A percentile compares a stretch with the other conserved stretches of the same genome.
Evolutionary conservation across 768 basidiomycete genomes (phyloP).

Genomic region (Tricholoma sp.): DNA sequence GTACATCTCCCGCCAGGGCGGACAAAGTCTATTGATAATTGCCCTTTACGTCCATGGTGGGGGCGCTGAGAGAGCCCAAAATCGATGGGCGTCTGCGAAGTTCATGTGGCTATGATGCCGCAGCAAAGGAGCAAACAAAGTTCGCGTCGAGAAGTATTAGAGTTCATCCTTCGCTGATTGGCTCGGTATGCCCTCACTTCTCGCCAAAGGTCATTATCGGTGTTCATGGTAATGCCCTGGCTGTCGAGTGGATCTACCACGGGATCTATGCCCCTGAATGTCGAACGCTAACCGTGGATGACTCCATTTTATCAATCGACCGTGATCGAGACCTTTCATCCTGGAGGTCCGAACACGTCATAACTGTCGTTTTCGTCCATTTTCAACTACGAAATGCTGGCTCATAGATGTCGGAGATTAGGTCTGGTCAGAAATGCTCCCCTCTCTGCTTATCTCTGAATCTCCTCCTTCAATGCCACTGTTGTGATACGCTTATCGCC

Average conservation of each 20-base stretch:
- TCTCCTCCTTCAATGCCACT: constrained; percentile 42
- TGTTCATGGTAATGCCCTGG: constrained; percentile 68
- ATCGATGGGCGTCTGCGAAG: constrained; percentile 46
- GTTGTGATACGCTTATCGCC: constrained; percentile 50
- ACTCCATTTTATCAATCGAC: constrained; percentile 56
- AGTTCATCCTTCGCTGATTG: constrained; percentile 6
- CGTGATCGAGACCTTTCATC: constrained; percentile 66
- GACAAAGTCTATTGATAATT: constrained; percentile 36
- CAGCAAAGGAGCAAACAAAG: constrained; percentile 54
- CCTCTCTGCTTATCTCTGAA: background rate
- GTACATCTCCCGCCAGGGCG: constrained; percentile 57
- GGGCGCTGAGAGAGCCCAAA: constrained; percentile 41
- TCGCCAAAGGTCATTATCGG: constrained; percentile 47
- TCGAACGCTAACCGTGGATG: constrained; percentile 59
- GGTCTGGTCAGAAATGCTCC: constrained; percentile 18
- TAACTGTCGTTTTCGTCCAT: constrained; percentile 11
- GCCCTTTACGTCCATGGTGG: constrained; percentile 44
- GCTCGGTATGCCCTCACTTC: background rate
- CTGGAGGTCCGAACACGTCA: constrained; percentile 30
- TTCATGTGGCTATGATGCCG: constrained; percentile 37
- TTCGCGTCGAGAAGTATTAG: constrained; percentile 56
- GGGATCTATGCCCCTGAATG: background rate
- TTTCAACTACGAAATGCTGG: constrained; percentile 38
- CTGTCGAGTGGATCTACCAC: constrained; percentile 25
- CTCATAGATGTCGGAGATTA: constrained; percentile 36